Percentiles rank a stretch among this genome's conserved stretches.
These are phyloP conservation scores for Mucor mucedo DNA, from an alignment of 371 early-diverging fungal species.

Conservation along the genomic window DNA sequence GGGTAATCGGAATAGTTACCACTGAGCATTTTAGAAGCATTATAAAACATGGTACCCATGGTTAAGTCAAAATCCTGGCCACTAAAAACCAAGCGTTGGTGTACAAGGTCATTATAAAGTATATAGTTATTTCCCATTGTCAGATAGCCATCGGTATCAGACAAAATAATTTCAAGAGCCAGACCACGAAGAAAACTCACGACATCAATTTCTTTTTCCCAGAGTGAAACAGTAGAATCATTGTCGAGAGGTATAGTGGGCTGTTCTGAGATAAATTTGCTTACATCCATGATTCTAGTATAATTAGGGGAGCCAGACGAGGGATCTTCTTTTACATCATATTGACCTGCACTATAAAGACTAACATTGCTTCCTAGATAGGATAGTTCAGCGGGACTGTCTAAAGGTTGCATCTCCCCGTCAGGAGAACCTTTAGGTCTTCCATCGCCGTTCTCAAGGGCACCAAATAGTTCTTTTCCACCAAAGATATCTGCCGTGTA, in stretches of 20 bases:
- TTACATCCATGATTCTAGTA: conserved; percentile 22
- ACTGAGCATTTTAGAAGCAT: conserved; percentile 6
- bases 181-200: conserved; percentile 23
- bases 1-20: conserved; percentile 34
- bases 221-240: conserved; percentile 10
- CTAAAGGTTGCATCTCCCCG: background rate
- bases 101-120: conserved; percentile 29
- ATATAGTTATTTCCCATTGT: conserved; percentile 41
- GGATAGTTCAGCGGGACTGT: conserved; percentile 15
- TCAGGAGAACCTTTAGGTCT: background rate
- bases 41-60: conserved; percentile 30
- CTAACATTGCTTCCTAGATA: conserved; percentile 30
- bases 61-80: conserved; percentile 39
- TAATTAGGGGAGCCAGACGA: conserved; percentile 9
- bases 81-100: conserved; percentile 26
- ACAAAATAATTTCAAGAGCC: conserved; percentile 20
- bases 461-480: conserved; percentile 19
- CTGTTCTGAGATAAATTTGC: conserved; percentile 21
- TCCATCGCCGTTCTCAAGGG: conserved; percentile 10
- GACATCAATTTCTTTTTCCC: conserved; percentile 20
- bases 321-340: conserved; percentile 10
- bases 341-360: conserved; percentile 19
- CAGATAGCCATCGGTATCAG: conserved; percentile 31
- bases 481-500: conserved; percentile 24
- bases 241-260: background rate